Percentiles rank a stretch among this genome's conserved stretches.
phyloP scores from a whole-genome alignment of 306 rosid genomes.

The Gleditsia sinensis region DNA sequence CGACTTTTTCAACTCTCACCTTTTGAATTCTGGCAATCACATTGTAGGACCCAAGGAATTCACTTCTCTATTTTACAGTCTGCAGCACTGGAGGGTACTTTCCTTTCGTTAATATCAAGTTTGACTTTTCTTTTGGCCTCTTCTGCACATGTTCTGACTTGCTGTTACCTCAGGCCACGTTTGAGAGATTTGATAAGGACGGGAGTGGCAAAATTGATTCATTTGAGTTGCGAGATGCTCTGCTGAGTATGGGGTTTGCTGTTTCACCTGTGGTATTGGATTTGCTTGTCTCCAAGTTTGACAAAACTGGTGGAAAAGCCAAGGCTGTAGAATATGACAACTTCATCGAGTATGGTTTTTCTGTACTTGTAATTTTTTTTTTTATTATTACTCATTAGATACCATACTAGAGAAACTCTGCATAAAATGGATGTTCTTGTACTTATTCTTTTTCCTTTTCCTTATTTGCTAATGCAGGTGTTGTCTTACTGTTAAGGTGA shows the following conservation, averaged over 20 bases:
- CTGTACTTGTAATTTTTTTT: not conserved
- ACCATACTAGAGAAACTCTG: not conserved
- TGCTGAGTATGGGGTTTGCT: constrained; percentile 79
- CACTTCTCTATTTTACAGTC: constrained; percentile 80
- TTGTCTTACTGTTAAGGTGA: constrained; percentile 95
- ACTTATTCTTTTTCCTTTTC: constrained; percentile 18
- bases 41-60: constrained; percentile 94
- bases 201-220: constrained; percentile 88
- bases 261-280: constrained; percentile 82
- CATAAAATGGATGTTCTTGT: constrained; percentile 6
- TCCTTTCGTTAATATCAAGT: not conserved
- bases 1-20: not conserved
- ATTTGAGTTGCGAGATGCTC: constrained; percentile 81
- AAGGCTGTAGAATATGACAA: constrained; percentile 91
- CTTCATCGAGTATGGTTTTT: constrained; percentile 76
- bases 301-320: constrained; percentile 81
- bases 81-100: constrained; percentile 93
- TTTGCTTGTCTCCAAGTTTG: constrained; percentile 89
- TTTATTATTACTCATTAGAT: not conserved
- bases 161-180: constrained; percentile 56
- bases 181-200: constrained; percentile 87
- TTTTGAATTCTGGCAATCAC: constrained; percentile 11
- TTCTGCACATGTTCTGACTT: not conserved
- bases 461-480: constrained; percentile 71
- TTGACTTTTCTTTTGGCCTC: not conserved